Conservation (phyloP, 345 rosid genomes). For the Gossypium anomalum region DNA sequence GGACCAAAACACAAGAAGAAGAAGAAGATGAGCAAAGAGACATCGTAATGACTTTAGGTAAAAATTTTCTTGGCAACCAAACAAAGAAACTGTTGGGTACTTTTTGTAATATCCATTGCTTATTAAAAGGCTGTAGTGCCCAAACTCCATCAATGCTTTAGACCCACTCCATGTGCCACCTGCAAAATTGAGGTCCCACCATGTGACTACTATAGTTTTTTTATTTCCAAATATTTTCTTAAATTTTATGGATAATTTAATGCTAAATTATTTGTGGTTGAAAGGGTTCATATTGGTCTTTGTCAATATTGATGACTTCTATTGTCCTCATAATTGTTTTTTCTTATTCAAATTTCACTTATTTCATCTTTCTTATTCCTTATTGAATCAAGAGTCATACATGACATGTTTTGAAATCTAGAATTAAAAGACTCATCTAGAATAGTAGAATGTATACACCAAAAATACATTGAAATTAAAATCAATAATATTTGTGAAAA, state of each 20-base stretch:
- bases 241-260: neutral
- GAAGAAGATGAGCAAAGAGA: neutral
- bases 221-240: neutral
- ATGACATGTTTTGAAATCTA: neutral
- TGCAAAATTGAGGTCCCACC: constrained; percentile 1
- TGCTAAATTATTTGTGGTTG: neutral
- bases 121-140: neutral
- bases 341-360: neutral
- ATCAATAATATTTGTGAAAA: too few relatives aligned
- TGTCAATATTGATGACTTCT: neutral
- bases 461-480: too few relatives aligned
- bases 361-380: too few relatives aligned
- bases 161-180: constrained; percentile 9
- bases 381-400: neutral
- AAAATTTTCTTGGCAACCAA: constrained; percentile 1
- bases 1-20: neutral
- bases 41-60: neutral
- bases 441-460: too few relatives aligned
- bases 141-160: neutral
- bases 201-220: neutral
- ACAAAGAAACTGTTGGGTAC: neutral
- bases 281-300: neutral
- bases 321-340: neutral
- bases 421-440: too few relatives aligned
- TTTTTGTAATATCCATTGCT: neutral